Base-by-base conservation (phyloP, 73 alveolate genomes). In the Vitrella brassicaformis region DNA sequence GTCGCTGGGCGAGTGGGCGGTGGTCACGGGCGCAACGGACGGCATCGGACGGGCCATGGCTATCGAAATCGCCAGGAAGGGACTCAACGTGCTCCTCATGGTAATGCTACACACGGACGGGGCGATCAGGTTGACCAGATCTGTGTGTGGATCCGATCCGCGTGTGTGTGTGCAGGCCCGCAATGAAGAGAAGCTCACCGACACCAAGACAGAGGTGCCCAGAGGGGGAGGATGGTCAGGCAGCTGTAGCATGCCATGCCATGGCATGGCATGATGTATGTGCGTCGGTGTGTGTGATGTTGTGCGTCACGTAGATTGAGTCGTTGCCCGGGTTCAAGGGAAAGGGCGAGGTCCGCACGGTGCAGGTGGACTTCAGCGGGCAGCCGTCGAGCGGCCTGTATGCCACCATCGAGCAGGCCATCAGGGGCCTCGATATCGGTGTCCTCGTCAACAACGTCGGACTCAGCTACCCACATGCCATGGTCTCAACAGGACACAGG, bases 21-120 rank as follows among this genome's bases (percentile, higher is more conserved):
- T 90, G 46, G 81, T 90, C 39, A 90, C 96, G 1, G 96, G 96
- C 0, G 93, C 90, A 31, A 84, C 94, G 19, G 93, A 90, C 75
- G 96, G 96, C 31, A 87, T 90, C 29, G 96, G 96, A 22, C 80
- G 75, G 71, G 94, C 83, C 67, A 70, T 73, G 32, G 85, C 92
- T 67, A 29, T 64, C 56, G 89, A 87, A 47, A 78, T 90, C 25
- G 96, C 94, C 8, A 67, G 78, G 31, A 45, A 66, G 71, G 81
- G 83, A 47, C 75, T 90, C 68, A 84, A 87, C 45, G 74, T 89
- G 67, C 70, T 78, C 31, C 73, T 84, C 32, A 47, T 78, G 27
- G 80, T 10, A 75, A 39, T 18, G 74, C 81, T 18, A 67, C 80
- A 69, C 28, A 73, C 67, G 70, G 67, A 31, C 22, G 56, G 56